Evolutionary conservation across 805 yeast genomes (phyloP).

Genomic region (Teunomyces tritomae): DNA sequence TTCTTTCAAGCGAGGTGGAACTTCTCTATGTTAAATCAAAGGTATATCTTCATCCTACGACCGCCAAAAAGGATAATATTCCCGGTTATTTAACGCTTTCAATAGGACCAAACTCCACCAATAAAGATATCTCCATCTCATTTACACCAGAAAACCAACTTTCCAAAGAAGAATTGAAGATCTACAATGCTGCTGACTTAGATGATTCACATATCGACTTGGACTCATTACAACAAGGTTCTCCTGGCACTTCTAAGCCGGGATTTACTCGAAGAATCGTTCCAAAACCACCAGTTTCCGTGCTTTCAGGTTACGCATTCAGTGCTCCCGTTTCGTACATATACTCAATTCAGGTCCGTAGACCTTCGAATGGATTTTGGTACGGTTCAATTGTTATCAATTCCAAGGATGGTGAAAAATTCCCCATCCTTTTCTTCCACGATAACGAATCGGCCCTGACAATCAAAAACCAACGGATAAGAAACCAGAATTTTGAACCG

Average conservation of each 20-base stretch:
- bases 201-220: constrained; percentile 23
- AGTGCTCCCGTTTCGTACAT: constrained; percentile 56
- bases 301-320: constrained; percentile 66
- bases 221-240: constrained; percentile 16
- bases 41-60: constrained; percentile 82
- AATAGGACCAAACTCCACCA: constrained; percentile 47
- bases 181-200: constrained; percentile 52
- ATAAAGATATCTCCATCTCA: constrained; percentile 59
- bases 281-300: constrained; percentile 49
- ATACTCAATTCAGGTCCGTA: constrained; percentile 78
- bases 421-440: constrained; percentile 89
- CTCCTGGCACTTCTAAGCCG: neutral
- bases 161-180: constrained; percentile 42
- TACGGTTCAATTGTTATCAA: constrained; percentile 80
- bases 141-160: constrained; percentile 63
- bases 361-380: constrained; percentile 89
- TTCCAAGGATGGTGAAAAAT: constrained; percentile 60
- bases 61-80: constrained; percentile 69
- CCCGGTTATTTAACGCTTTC: constrained; percentile 73
- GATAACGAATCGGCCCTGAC: constrained; percentile 85
- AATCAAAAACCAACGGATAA: constrained; percentile 52
- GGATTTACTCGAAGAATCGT: constrained; percentile 27
- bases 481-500: constrained; percentile 69
- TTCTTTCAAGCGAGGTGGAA: constrained; percentile 37
- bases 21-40: constrained; percentile 58